A percentile compares a stretch with the other conserved stretches of the same genome.
Evolutionary conservation across 352 stramenopile species (phyloP).

Genomic region (Ophiocytium majus): DNA sequence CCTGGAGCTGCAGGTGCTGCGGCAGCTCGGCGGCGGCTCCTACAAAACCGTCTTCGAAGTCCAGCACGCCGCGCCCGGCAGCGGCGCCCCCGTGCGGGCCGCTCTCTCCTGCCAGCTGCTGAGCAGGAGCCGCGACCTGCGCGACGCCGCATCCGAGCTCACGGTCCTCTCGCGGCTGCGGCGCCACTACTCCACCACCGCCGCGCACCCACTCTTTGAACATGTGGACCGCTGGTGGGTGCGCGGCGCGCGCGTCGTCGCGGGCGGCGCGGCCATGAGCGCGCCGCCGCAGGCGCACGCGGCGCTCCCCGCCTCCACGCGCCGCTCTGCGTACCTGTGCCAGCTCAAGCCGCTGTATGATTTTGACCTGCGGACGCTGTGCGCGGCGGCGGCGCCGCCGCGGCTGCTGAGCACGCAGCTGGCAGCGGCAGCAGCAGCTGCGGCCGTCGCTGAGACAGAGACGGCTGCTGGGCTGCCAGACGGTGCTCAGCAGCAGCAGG

Average conservation of each 20-base stretch:
- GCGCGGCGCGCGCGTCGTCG: not conserved
- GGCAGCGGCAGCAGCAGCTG: no score
- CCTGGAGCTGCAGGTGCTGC: not conserved
- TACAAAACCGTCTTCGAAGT: constrained; percentile 13
- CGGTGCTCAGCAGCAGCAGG: no score
- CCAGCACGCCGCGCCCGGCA: not conserved
- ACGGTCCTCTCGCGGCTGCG: not conserved
- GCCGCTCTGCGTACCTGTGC: not conserved
- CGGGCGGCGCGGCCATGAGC: not conserved
- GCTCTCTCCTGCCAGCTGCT: constrained; percentile 1
- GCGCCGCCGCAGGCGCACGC: not conserved
- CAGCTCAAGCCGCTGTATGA: constrained; percentile 17
- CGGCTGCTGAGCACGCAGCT: no score
- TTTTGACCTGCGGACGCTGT: constrained; percentile 7
- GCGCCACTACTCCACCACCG: not conserved
- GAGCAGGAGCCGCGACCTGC: not conserved
- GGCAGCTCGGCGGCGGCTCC: constrained; percentile 1
- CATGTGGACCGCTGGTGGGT: not conserved
- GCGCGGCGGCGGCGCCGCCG: no score
- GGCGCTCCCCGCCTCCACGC: not conserved
- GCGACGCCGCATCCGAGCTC: not conserved
- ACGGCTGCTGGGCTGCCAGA: no score
- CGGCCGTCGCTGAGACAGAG: no score
- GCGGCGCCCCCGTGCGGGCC: not conserved
- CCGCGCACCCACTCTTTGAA: not conserved